phyloP scores from a whole-genome alignment of 768 basidiomycete species.

The Fibroporia radiculosa region DNA sequence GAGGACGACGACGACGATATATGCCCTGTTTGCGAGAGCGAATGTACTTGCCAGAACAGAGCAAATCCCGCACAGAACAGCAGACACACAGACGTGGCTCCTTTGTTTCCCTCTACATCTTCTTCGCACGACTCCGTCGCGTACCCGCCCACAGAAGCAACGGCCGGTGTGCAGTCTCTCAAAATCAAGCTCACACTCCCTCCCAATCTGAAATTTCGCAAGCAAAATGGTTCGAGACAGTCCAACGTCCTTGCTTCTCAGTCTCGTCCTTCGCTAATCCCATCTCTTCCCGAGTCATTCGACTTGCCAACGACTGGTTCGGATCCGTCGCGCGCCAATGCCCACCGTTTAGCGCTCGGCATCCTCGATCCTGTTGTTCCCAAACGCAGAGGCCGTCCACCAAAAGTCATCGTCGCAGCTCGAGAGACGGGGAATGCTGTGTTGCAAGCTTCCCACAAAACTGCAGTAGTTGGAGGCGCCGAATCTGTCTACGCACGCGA shows the following conservation, averaged over 20 bases:
- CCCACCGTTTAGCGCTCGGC: slow-evolving; percentile 6
- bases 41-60: slow-evolving; percentile 70
- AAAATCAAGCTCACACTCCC: slow-evolving; percentile 73
- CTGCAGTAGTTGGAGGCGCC: not conserved
- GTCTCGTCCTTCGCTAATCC: slow-evolving; percentile 1
- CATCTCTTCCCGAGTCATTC: slow-evolving; percentile 13
- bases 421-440: slow-evolving; percentile 25
- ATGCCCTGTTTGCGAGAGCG: slow-evolving; percentile 86
- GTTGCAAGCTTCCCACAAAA: slow-evolving; percentile 1
- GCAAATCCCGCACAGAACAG: slow-evolving; percentile 17
- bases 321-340: slow-evolving; percentile 12
- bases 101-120: slow-evolving; percentile 26
- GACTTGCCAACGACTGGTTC: slow-evolving; percentile 23
- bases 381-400: slow-evolving; percentile 51
- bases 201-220: slow-evolving; percentile 32
- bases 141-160: slow-evolving; percentile 20
- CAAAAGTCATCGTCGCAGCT: slow-evolving; percentile 35
- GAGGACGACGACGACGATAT: slow-evolving; percentile 61
- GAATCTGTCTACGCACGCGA: too few relatives aligned
- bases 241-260: not conserved
- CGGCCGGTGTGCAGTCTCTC: slow-evolving; percentile 32
- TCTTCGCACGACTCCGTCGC: slow-evolving; percentile 28
- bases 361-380: slow-evolving; percentile 17
- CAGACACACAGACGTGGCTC: slow-evolving; percentile 18
- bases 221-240: slow-evolving; percentile 2